Base-by-base conservation (phyloP, 345 rosid genomes). In the Aquilaria malaccensis region DNA sequence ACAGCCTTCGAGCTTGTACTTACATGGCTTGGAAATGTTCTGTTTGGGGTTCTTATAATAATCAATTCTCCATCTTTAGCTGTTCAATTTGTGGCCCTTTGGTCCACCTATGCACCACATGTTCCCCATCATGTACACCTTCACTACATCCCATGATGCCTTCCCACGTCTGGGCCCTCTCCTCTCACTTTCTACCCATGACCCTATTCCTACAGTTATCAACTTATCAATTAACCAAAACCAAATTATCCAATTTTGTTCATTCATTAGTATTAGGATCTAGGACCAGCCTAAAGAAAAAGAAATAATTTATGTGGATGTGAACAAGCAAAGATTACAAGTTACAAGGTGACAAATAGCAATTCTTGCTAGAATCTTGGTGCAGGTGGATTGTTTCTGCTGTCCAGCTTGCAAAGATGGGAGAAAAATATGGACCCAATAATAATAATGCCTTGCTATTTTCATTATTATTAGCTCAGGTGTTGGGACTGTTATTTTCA, bases 61-160 rank as follows among this genome's bases (percentile, higher is more conserved):
- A 61, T 61, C 33, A 45, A 50, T 30, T 51, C 10, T 33, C 65
- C 45, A 9, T 13, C 11, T 50, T 33, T 33, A 11, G 50, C 45
- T 50, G 12, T 33, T 12, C 3, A 29, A 37, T 13, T 1, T 33
- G 5, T 37, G 9, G 22, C 43, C 30, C 13, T 37, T 37, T 51
- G 56, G 50, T 15, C 67, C 59, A 53, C 50, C 43, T 4, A 63
- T 43, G 30, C 58, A 54, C 30, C 59, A 63, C 67, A 63, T 63
- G 59, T 63, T 63, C 22, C 59, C 67, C 67, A 63, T 63, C 55
- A 63, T 54, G 52, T 37, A 37, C 43, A 3, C 29, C 59, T 63
- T 54, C 59, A 30, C 10, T 9, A 51, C 37, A 62, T 48, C 65
- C 37, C 55, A 63, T 63, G 50, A 63, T 63, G 67, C 54, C 60